phyloP scores from a whole-genome alignment of 208 protist genomes.

The Phytomonas francai region DNA sequence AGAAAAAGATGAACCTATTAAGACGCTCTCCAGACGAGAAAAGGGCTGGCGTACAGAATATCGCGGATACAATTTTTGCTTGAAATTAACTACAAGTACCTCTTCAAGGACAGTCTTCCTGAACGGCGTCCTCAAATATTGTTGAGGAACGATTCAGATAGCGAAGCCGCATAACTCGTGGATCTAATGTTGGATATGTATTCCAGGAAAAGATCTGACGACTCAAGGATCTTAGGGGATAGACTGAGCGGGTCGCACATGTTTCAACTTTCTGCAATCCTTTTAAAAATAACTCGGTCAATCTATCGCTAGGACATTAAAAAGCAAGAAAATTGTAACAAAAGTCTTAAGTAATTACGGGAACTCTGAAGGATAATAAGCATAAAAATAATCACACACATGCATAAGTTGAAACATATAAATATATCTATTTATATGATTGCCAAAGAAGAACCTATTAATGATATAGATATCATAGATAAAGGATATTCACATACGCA shows the following conservation, averaged over 20 bases:
- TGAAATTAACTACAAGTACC: background rate
- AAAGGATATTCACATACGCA: background rate
- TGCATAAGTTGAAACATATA: background rate
- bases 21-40: no score
- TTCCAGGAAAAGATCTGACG: background rate
- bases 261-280: background rate
- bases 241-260: background rate
- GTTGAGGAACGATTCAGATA: background rate
- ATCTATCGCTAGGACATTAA: background rate
- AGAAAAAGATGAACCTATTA: no score
- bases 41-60: no score
- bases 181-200: background rate
- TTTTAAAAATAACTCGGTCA: background rate
- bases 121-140: background rate
- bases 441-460: background rate
- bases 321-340: background rate
- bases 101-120: background rate
- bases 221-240: background rate
- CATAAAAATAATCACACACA: background rate
- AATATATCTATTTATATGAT: background rate
- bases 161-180: background rate
- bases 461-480: background rate
- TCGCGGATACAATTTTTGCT: background rate
- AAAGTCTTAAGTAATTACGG: background rate
- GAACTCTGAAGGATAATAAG: background rate